A percentile compares a stretch with the other conserved stretches of the same genome.
Evolutionary conservation across 129 eudicot species (phyloP).

Genomic region (Kitagawia praeruptora): DNA sequence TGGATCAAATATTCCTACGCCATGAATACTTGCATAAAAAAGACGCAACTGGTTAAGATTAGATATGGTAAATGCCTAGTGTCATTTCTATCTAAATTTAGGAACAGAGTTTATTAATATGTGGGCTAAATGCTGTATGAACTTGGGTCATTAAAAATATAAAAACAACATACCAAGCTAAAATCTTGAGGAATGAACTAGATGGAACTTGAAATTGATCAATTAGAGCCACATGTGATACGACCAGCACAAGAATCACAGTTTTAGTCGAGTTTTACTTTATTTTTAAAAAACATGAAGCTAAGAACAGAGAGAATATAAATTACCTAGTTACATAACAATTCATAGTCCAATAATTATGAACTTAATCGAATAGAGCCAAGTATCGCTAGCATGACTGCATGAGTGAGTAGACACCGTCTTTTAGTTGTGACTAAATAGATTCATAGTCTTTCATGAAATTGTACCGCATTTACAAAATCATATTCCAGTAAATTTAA

Average conservation of each 20-base stretch:
- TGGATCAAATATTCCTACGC: background rate
- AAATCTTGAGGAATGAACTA: background rate
- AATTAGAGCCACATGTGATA: background rate
- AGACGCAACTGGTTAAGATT: background rate
- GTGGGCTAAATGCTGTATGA: background rate
- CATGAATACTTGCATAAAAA: background rate
- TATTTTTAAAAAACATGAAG: background rate
- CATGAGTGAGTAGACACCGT: background rate
- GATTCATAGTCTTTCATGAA: too few species aligned
- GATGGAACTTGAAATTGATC: background rate
- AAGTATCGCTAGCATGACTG: background rate
- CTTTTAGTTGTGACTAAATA: background rate
- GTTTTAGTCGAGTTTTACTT: background rate
- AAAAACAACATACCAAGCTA: background rate
- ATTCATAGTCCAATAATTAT: background rate
- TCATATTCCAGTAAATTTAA: background rate
- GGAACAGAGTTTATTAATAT: background rate
- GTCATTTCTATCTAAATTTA: background rate
- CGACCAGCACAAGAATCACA: background rate
- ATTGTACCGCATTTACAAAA: too few species aligned
- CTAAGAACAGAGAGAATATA: background rate
- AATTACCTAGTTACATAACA: background rate
- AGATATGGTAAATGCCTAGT: background rate
- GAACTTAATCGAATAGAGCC: background rate
- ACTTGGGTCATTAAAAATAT: background rate